Evolutionary conservation across 2,329 filamentous ascomycete genomes (phyloP).

Genomic region (Ophiobolus disseminans): DNA sequence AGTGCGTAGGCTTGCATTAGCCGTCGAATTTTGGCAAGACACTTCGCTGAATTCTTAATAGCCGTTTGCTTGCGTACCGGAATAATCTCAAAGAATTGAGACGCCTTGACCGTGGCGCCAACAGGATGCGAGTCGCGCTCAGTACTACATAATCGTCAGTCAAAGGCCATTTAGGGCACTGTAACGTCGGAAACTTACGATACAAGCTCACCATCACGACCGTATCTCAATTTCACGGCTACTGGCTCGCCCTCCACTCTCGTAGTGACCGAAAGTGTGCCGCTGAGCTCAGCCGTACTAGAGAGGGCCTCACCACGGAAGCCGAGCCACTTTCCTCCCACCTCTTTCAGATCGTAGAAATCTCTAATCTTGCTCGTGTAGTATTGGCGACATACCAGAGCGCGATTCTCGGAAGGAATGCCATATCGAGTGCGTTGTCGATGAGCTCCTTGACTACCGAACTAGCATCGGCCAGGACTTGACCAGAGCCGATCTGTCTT

Average conservation of each 20-base stretch:
- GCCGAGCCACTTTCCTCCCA: conserved; percentile 69
- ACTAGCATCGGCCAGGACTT: conserved; percentile 65
- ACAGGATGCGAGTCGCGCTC: conserved; percentile 60
- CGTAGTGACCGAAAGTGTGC: conserved; percentile 66
- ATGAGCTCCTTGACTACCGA: conserved; percentile 77
- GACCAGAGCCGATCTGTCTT: conserved; percentile 66
- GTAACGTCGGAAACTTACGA: conserved; percentile 40
- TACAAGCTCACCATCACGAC: conserved; percentile 57
- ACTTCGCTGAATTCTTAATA: conserved; percentile 65
- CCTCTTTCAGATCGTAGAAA: conserved; percentile 66
- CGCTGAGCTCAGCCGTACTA: conserved; percentile 66
- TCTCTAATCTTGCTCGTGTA: conserved; percentile 75
- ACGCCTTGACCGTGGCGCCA: conserved; percentile 72
- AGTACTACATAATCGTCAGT: conserved; percentile 27
- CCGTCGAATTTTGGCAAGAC: conserved; percentile 64
- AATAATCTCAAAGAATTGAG: conserved; percentile 64
- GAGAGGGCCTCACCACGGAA: conserved; percentile 79
- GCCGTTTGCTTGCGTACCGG: conserved; percentile 69
- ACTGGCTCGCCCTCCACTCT: conserved; percentile 67
- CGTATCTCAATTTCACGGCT: conserved; percentile 62
- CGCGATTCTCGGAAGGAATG: conserved; percentile 68
- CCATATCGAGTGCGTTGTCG: conserved; percentile 79
- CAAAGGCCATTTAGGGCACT: background rate
- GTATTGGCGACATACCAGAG: conserved; percentile 67
- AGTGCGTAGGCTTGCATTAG: conserved; percentile 71